Evolutionary conservation across 208 protist species (phyloP), one percentile per base, ranked within the genome.

Genomic region (Angomonas deanei): DNA sequence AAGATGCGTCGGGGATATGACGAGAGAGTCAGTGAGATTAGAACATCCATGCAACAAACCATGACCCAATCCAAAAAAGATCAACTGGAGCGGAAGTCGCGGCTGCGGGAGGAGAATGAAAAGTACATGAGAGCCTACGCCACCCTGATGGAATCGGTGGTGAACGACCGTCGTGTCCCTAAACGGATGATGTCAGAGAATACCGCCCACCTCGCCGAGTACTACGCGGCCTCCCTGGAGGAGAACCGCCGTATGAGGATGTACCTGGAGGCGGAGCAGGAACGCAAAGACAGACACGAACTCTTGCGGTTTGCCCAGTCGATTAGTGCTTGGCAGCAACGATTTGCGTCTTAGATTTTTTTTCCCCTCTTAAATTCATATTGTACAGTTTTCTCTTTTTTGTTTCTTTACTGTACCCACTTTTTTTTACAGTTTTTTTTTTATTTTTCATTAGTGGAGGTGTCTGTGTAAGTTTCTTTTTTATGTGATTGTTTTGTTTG

Each of bases 61-160:
- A 48, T 90, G 31, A 33, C 48, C 21, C 32, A 55, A 0, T 69
- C 77, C 27, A 34, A 58, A 34, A 53, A 46, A 15, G 80, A 86
- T 23, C 76, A 74, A 61, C 50, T 65, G 17, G 85, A 92, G 36
- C 60, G 72, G 10, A 80, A 74, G 79, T 76, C 72, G 11, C 77
- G 68, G 17, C 72, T 92, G 27, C 74, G 74, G 15, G 84, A 95
- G 10, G 85, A 90, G 78, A 86, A 95, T 61, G 65, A 76, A 46
- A 85, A 82, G 26, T 92, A 92, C 75, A 73, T 76, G 3, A 68
- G 62, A 0, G 86, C 86, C n/a, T 95, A 92, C 69, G 71, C 73
- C 8, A 72, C 72, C 1, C 61, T 92, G 33, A 85, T 95, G 72
- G 74, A 75, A 52, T 71, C 81, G 19, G 89, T 86, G 0, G 77